Percentiles rank a stretch among this genome's conserved stretches.
These are phyloP conservation scores for Russula sp. DNA, from an alignment of 768 basidiomycete species.

Conservation along the genomic window DNA sequence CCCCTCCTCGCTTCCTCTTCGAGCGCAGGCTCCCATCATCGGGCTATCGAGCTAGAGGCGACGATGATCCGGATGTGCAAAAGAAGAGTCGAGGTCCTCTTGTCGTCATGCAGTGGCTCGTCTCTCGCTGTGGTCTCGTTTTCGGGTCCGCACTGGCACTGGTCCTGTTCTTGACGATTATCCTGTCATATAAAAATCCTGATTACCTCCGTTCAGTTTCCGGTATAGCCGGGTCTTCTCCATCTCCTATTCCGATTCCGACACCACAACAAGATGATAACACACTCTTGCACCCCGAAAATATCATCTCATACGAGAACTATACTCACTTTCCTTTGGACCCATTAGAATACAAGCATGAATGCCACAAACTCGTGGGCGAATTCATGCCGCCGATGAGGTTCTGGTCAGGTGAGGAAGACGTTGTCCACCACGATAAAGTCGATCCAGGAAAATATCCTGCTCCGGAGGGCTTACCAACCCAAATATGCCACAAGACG, in stretches of 20 bases:
- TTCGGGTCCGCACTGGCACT: constrained; percentile 46
- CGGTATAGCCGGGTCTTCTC: constrained; percentile 35
- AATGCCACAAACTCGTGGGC: constrained; percentile 52
- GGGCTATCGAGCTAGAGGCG: constrained; percentile 44
- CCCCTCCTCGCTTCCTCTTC: constrained; percentile 49
- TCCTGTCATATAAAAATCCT: constrained; percentile 51
- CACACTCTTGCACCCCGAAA: constrained; percentile 22
- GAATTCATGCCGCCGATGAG: constrained; percentile 48
- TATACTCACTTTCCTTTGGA: constrained; percentile 58
- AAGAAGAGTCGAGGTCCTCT: constrained; percentile 15
- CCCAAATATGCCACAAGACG: constrained; percentile 51
- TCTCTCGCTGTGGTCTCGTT: constrained; percentile 40
- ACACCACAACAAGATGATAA: constrained; percentile 31
- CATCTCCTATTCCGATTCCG: constrained; percentile 27
- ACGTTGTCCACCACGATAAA: constrained; percentile 37
- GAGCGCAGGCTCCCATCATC: constrained; percentile 36
- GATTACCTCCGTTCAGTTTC: constrained; percentile 47
- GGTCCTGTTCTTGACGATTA: constrained; percentile 46
- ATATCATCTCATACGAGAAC: constrained; percentile 52
- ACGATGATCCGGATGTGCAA: constrained; percentile 37
- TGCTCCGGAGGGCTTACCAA: constrained; percentile 32
- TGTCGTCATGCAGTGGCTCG: constrained; percentile 21
- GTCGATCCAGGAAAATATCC: constrained; percentile 31
- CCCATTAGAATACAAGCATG: constrained; percentile 51
- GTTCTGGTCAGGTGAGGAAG: constrained; percentile 50